These are phyloP conservation scores for Mycosphaerella arachidis DNA, from an alignment of 2,329 filamentous ascomycete species.

Conservation along the genomic window DNA sequence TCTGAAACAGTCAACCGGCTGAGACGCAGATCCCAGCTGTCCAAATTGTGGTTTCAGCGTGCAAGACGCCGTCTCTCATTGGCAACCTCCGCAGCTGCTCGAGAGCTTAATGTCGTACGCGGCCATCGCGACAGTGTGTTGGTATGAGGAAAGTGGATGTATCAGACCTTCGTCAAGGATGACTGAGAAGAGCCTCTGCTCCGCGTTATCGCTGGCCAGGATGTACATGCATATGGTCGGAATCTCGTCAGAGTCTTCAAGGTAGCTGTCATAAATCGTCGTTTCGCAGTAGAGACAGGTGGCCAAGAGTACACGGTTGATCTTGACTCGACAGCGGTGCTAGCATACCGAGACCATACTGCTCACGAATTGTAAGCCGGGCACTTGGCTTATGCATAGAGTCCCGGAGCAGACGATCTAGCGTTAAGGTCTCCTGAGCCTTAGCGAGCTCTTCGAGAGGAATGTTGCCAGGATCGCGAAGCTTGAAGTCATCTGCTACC, in stretches of 20 bases:
- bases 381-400: slow-evolving; percentile 29
- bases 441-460: slow-evolving; percentile 26
- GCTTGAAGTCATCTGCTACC: slow-evolving; percentile 26
- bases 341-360: slow-evolving; percentile 30
- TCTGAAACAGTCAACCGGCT: no score
- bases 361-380: slow-evolving; percentile 26
- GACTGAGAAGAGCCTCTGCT: slow-evolving; percentile 26
- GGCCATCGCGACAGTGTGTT: slow-evolving; percentile 28
- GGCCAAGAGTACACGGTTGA: slow-evolving; percentile 27
- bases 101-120: slow-evolving; percentile 26
- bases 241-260: slow-evolving; percentile 30
- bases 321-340: slow-evolving; percentile 26
- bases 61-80: slow-evolving; percentile 25
- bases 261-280: slow-evolving; percentile 24
- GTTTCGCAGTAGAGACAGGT: slow-evolving; percentile 27
- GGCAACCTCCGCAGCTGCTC: slow-evolving; percentile 24
- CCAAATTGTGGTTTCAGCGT: slow-evolving; percentile 26
- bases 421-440: slow-evolving; percentile 23
- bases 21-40: slow-evolving; percentile 23
- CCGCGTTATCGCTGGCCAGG: slow-evolving; percentile 27
- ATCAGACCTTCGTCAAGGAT: slow-evolving; percentile 31
- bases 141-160: slow-evolving; percentile 28
- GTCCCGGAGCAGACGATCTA: slow-evolving; percentile 27
- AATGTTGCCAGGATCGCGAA: slow-evolving; percentile 23
- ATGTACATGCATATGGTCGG: slow-evolving; percentile 28